These are phyloP conservation scores for Lotus japonicus DNA, from an alignment of 306 rosid species.

Conservation along the genomic window DNA sequence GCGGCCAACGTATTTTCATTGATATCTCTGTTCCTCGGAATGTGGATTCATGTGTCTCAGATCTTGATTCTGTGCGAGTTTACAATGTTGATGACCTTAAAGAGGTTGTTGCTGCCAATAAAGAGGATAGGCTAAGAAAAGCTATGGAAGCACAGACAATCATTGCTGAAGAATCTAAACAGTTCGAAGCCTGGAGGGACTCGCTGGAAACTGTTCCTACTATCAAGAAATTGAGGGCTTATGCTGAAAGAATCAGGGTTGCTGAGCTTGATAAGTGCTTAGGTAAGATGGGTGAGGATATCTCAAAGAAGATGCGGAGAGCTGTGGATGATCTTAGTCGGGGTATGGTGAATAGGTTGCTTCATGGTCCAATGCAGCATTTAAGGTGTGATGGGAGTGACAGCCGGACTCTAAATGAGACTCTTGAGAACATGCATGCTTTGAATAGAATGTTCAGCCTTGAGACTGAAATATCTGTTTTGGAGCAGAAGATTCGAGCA, in stretches of 20 bases:
- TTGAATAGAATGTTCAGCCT: conserved; percentile 97
- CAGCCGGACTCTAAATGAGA: conserved; percentile 79
- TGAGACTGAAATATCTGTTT: conserved; percentile 76
- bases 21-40: conserved; percentile 96
- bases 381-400: conserved; percentile 96
- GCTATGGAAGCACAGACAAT: conserved; percentile 95
- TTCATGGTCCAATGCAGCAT: conserved; percentile 99
- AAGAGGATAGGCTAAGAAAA: conserved; percentile 86
- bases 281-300: conserved; percentile 93
- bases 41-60: conserved; percentile 80
- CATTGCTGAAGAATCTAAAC: conserved; percentile 84
- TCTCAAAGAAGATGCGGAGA: conserved; percentile 78
- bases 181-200: conserved; percentile 97
- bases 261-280: conserved; percentile 95
- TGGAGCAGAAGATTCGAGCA: conserved; percentile 92
- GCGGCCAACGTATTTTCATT: conserved; percentile 64
- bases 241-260: conserved; percentile 87
- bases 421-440: conserved; percentile 98
- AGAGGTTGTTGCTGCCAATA: conserved; percentile 98
- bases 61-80: conserved; percentile 46
- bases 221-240: conserved; percentile 90
- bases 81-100: conserved; percentile 95
- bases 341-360: conserved; percentile 92
- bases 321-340: conserved; percentile 98
- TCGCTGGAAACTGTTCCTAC: conserved; percentile 97